Evolutionary conservation across 2,329 filamentous ascomycete genomes (phyloP).

Genomic region (Ophiocordyceps sinensis): DNA sequence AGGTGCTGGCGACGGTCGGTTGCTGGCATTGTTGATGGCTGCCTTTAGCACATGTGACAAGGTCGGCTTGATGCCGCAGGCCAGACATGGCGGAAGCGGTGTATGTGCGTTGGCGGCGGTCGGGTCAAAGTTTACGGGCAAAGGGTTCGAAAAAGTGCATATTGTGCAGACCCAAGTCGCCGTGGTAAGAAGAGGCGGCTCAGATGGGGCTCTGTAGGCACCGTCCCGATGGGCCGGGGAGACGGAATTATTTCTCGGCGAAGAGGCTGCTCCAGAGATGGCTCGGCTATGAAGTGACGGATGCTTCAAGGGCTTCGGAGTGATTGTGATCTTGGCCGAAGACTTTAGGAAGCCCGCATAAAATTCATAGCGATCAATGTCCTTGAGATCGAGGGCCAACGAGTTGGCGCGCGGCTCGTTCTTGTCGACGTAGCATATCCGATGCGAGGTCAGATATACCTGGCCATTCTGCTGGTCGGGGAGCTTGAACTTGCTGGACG

Average conservation of each 20-base stretch:
- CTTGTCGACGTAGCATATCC: conserved; percentile 88
- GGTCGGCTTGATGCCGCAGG: conserved; percentile 86
- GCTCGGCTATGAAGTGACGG: conserved; percentile 42
- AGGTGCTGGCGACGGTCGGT: conserved; percentile 21
- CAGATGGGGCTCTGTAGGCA: conserved; percentile 21
- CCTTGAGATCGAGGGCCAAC: conserved; percentile 72
- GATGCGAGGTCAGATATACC: conserved; percentile 90
- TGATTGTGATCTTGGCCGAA: conserved; percentile 80
- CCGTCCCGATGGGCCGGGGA: conserved; percentile 32
- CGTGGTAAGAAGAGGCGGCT: conserved; percentile 33
- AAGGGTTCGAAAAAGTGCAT: conserved; percentile 85
- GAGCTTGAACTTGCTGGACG: conserved; percentile 80
- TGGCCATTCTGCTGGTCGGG: conserved; percentile 89
- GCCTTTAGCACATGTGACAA: conserved; percentile 75
- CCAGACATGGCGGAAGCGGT: conserved; percentile 71
- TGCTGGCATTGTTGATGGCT: conserved; percentile 60
- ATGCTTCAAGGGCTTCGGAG: conserved; percentile 65
- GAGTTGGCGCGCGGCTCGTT: conserved; percentile 74
- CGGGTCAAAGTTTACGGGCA: conserved; percentile 88
- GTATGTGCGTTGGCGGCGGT: conserved; percentile 65
- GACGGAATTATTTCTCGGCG: conserved; percentile 29
- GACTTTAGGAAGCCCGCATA: conserved; percentile 93
- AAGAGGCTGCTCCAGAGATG: conserved; percentile 28
- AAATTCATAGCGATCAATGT: conserved; percentile 81
- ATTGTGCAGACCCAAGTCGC: conserved; percentile 95